phyloP scores from a whole-genome alignment of 139 green algal species.

The Closterium sp. region DNA sequence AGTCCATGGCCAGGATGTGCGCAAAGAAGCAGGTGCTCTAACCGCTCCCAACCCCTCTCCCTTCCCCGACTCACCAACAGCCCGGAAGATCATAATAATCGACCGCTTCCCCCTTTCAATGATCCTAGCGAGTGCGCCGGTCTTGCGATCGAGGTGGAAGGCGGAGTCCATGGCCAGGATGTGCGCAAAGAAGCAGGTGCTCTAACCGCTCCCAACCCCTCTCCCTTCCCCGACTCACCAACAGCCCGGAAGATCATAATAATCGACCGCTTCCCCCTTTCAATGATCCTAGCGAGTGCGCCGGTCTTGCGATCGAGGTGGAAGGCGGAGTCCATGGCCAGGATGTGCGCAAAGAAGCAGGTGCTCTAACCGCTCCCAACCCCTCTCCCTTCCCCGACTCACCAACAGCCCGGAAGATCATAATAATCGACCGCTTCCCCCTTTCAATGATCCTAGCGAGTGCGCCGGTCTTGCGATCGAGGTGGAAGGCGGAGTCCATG shows the following conservation, averaged over 20 bases:
- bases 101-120: constrained; percentile 86
- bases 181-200: constrained; percentile 80
- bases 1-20: constrained; percentile 82
- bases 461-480: constrained; percentile 81
- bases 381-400: not conserved
- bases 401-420: constrained; percentile 85
- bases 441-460: constrained; percentile 87
- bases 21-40: too few species aligned
- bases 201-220: too few species aligned
- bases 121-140: constrained; percentile 80
- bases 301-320: constrained; percentile 87
- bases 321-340: constrained; percentile 77
- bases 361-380: too few species aligned
- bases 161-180: constrained; percentile 77
- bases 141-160: constrained; percentile 86
- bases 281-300: constrained; percentile 81
- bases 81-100: constrained; percentile 90
- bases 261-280: constrained; percentile 85
- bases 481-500: constrained; percentile 80
- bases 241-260: constrained; percentile 89
- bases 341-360: constrained; percentile 81
- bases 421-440: constrained; percentile 82
- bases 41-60: too few species aligned
- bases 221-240: constrained; percentile 10
- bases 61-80: constrained; percentile 54